Conservation (phyloP, 2,329 filamentous ascomycete genomes). For the Epichloe scottii region DNA sequence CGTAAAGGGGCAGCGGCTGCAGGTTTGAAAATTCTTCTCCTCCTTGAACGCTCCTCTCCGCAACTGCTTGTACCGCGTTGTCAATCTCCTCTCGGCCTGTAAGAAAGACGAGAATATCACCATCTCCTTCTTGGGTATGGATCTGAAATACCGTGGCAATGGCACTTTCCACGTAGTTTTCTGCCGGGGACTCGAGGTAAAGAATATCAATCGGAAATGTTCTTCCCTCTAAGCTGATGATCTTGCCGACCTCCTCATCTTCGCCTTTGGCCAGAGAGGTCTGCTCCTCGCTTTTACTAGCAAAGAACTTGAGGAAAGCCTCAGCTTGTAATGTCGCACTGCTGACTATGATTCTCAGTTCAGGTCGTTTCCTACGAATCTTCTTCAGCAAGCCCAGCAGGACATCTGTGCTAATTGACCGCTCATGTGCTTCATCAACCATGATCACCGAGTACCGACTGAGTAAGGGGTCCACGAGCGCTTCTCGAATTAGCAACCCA, state of each 20-base stretch:
- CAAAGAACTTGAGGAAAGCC: conserved; percentile 72
- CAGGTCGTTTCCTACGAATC: conserved; percentile 65
- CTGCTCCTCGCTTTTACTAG: conserved; percentile 24
- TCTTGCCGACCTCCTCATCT: conserved; percentile 25
- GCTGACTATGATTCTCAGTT: conserved; percentile 79
- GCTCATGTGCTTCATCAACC: conserved; percentile 94
- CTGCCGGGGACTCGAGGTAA: conserved; percentile 63
- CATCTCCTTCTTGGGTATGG: conserved; percentile 64
- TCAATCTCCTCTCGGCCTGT: conserved; percentile 93
- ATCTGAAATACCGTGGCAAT: conserved; percentile 80
- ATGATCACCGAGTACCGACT: conserved; percentile 92
- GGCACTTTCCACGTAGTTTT: conserved; percentile 77
- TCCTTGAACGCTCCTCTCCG: conserved; percentile 55
- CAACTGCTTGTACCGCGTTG: conserved; percentile 62
- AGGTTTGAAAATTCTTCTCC: conserved; percentile 19
- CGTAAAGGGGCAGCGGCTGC: conserved; percentile 61
- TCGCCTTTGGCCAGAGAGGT: conserved; percentile 11
- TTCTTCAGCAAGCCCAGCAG: conserved; percentile 85
- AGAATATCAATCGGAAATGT: conserved; percentile 82
- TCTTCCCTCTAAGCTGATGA: conserved; percentile 77
- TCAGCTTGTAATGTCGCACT: conserved; percentile 90
- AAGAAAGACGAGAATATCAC: conserved; percentile 83
- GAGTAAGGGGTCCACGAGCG: conserved; percentile 80
- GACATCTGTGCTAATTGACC: conserved; percentile 85
- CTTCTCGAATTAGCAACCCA: conserved; percentile 80